Conservation (phyloP, 305 asterid genomes). For the Caryopteris hybrid region DNA sequence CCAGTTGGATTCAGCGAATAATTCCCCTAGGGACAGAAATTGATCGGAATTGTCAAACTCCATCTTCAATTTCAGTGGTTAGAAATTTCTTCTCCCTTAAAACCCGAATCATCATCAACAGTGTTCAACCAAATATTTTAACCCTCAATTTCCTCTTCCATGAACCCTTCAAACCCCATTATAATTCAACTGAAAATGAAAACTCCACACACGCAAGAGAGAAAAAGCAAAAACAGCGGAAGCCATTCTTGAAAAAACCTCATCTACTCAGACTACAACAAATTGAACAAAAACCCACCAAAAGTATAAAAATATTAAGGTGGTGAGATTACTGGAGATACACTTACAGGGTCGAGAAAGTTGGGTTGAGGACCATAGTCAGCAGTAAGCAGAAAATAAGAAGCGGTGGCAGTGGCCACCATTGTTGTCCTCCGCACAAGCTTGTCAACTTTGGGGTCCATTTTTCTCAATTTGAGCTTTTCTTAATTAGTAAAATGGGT, state of each 20-base stretch:
- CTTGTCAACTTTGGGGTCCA: conserved; percentile 67
- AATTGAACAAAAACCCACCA: not conserved
- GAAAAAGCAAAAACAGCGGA: not conserved
- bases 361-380: conserved; percentile 77
- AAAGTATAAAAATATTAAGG: not conserved
- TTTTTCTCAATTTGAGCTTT: conserved; percentile 11
- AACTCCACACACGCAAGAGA: not conserved
- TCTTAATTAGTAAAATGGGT: not conserved
- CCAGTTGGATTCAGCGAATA: not conserved
- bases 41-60: not conserved
- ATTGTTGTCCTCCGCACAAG: conserved; percentile 66
- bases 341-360: conserved; percentile 67
- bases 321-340: not conserved
- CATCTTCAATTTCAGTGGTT: not conserved
- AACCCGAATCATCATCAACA: conserved; percentile 1
- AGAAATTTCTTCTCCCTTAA: not conserved
- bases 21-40: not conserved
- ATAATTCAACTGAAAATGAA: not conserved
- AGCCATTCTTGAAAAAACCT: not conserved
- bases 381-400: conserved; percentile 81
- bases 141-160: conserved; percentile 4
- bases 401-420: conserved; percentile 71
- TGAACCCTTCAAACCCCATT: not conserved
- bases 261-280: not conserved
- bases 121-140: not conserved